phyloP scores from a whole-genome alignment of 2,329 filamentous ascomycete species.

The Magnaporthiopsis rhizophila region DNA sequence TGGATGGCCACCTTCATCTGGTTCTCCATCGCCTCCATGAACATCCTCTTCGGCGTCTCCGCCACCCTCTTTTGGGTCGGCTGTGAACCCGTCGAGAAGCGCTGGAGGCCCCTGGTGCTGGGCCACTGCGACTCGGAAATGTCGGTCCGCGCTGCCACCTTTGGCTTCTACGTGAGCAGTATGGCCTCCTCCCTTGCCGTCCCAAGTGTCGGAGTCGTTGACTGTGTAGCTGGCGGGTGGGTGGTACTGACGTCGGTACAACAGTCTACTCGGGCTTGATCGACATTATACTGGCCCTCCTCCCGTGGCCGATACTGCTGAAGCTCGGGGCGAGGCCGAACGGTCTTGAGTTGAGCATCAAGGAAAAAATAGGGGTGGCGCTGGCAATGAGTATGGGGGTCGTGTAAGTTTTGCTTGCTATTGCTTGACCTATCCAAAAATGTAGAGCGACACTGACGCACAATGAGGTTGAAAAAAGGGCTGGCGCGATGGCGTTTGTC shows the following conservation, averaged over 20 bases:
- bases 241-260: background rate
- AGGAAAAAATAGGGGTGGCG: constrained; percentile 28
- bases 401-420: constrained; percentile 6
- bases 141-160: background rate
- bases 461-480: constrained; percentile 6
- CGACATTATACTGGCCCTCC: constrained; percentile 27
- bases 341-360: constrained; percentile 25
- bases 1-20: constrained; percentile 21
- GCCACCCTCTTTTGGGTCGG: constrained; percentile 17
- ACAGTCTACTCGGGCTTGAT: constrained; percentile 21
- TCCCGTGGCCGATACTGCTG: constrained; percentile 28
- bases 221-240: background rate
- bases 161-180: constrained; percentile 5
- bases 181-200: background rate
- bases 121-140: background rate
- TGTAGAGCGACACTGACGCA: too few species aligned
- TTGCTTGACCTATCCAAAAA: background rate
- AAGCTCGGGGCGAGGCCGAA: constrained; percentile 9
- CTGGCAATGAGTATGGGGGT: constrained; percentile 25
- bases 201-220: background rate
- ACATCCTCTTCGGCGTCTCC: constrained; percentile 14
- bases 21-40: constrained; percentile 24
- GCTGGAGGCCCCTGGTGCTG: constrained; percentile 12
- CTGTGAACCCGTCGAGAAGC: constrained; percentile 14
- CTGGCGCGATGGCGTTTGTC: constrained; percentile 17